Evolutionary conservation across 2,329 filamentous ascomycete genomes (phyloP).

Genomic region (Penicillium fuscoglaucum): DNA sequence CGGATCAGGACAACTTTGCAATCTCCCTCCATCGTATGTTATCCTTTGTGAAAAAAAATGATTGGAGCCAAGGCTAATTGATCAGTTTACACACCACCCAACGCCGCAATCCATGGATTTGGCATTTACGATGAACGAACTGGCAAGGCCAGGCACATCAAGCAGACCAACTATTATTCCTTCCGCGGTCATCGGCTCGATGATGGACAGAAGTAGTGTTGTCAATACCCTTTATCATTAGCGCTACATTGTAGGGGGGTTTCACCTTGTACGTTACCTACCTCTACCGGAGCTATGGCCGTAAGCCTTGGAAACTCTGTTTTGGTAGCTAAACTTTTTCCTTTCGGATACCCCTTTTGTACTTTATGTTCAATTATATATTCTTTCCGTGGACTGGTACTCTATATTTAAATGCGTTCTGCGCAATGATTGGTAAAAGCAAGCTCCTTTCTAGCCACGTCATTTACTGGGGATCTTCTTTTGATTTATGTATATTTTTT

Average conservation of each 20-base stretch:
- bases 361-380: background rate
- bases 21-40: conserved; percentile 74
- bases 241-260: background rate
- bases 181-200: conserved; percentile 44
- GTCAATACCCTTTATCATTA: background rate
- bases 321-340: background rate
- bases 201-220: conserved; percentile 8
- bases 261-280: background rate
- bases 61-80: conserved; percentile 2
- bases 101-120: conserved; percentile 79
- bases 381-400: background rate
- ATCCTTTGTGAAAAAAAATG: background rate
- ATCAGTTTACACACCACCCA: conserved; percentile 78
- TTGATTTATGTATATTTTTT: conserved; percentile 1
- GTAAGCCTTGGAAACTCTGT: background rate
- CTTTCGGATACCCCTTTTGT: background rate
- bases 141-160: conserved; percentile 69
- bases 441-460: background rate
- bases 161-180: conserved; percentile 73
- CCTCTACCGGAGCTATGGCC: background rate
- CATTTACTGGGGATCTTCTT: background rate
- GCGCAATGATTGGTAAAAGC: background rate
- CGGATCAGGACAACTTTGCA: conserved; percentile 68
- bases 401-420: background rate
- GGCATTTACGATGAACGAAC: conserved; percentile 77